Evolutionary conservation across 2,329 filamentous ascomycete genomes (phyloP), one percentile per base, ranked within the genome.

Genomic region (Ophiocordyceps camponoti-saundersi): DNA sequence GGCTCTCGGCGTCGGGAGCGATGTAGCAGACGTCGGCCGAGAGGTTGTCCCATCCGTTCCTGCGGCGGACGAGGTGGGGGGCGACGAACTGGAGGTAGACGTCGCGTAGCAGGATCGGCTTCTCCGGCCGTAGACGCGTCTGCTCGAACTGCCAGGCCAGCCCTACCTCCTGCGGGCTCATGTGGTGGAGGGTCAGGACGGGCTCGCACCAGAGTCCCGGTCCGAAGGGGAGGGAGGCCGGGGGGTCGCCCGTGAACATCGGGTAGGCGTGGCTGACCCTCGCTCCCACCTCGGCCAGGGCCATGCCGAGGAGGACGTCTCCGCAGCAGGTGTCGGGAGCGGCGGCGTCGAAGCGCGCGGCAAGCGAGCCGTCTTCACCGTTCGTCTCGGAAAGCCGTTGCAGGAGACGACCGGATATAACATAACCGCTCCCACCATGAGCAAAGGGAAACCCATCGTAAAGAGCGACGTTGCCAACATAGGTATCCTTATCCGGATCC

Each of bases 351-450:
- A 71, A 75, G 48, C 67, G 63, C 29, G 63, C 57, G 3, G 67
- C 65, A 15, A 74, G 53, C 16, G n/a, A 10, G 3, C 36, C 36
- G n/a, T 18, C 16, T 3, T 18, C 6, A 18, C 36, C 36, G n/a
- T 39, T n/a, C 16, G 36, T n/a, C 41, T 65, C 61, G 3, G 71
- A 64, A 44, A 75, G 63, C 46, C 64, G 63, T 52, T 68, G 62
- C 55, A 80, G 61, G 3, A 76, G 67, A 1, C 65, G 68, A 3
- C 71, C 67, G 16, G 71, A 73, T n/a, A 78, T 57, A 47, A 71
- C 61, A 55, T 73, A 75, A n/a, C 75, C 75, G 34, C 70, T 75
- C 3, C 75, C 74, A 12, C 75, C 74, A 53, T 79, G 74, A 15
- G 70, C 74, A 52, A 78, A 78, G 2, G 65, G 59, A 46, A 65